phyloP scores from a whole-genome alignment of 192 early-diverging fungal species.

The Dissophora globulifera region DNA sequence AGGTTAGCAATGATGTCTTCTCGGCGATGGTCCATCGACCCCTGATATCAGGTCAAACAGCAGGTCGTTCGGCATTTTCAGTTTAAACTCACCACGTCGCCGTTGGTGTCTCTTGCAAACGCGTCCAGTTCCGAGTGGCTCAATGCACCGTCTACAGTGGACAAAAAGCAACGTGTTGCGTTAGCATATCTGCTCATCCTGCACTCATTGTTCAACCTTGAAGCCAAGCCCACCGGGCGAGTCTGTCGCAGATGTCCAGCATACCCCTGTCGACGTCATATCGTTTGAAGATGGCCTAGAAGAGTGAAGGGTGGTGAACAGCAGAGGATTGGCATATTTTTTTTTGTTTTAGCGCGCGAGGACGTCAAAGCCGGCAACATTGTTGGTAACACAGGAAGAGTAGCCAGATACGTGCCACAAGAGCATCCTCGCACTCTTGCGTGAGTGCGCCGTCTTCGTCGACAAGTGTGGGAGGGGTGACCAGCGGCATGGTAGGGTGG shows the following conservation, averaged over 20 bases:
- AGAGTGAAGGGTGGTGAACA: too few relatives aligned
- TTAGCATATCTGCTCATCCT: too few relatives aligned
- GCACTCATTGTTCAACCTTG: too few relatives aligned
- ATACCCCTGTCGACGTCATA: slow-evolving; percentile 49
- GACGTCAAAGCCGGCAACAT: too few relatives aligned
- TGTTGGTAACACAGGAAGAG: background rate
- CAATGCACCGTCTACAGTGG: slow-evolving; percentile 53
- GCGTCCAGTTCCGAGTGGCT: slow-evolving; percentile 57
- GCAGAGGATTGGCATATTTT: too few relatives aligned
- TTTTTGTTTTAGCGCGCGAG: too few relatives aligned
- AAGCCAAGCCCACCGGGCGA: too few relatives aligned
- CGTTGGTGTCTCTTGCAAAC: slow-evolving; percentile 63
- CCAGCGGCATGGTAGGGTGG: slow-evolving; percentile 25
- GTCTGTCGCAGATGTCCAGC: too few relatives aligned
- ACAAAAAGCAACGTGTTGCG: background rate
- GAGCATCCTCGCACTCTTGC: slow-evolving; percentile 39
- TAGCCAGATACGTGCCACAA: slow-evolving; percentile 23
- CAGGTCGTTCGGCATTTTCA: too few relatives aligned
- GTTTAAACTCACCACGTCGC: slow-evolving; percentile 58
- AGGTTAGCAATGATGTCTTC: too few relatives aligned
- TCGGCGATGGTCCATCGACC: too few relatives aligned
- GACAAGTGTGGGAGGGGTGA: slow-evolving; percentile 35
- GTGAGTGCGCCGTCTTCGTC: slow-evolving; percentile 52
- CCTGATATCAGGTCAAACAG: too few relatives aligned
- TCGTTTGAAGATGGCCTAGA: slow-evolving; percentile 45